Evolutionary conservation across 1,139 yeast species (phyloP).

Genomic region (Scheffersomyces quercinus): DNA sequence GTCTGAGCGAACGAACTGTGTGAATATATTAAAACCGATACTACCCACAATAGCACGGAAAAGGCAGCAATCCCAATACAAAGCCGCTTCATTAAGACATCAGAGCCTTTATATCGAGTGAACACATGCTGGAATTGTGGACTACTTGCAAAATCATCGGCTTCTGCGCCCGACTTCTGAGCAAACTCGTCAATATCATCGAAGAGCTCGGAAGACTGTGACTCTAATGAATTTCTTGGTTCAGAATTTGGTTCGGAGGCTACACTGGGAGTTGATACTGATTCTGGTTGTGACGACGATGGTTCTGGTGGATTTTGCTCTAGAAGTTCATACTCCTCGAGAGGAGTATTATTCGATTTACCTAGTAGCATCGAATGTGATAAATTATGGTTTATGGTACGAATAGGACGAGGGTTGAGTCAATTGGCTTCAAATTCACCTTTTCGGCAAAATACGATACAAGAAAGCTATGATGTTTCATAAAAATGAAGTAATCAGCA

Average conservation of each 20-base stretch:
- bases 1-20: slow-evolving; percentile 22
- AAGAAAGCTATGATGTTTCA: too few relatives aligned
- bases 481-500: too few relatives aligned
- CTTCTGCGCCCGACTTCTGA: slow-evolving; percentile 8
- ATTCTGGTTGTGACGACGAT: not conserved
- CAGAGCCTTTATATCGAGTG: slow-evolving; percentile 18
- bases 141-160: slow-evolving; percentile 26
- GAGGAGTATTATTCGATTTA: not conserved
- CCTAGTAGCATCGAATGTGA: too few relatives aligned
- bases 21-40: slow-evolving; percentile 32
- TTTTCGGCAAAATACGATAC: too few relatives aligned
- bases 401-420: too few relatives aligned
- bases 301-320: slow-evolving; percentile 11
- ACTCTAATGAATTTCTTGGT: slow-evolving; percentile 7
- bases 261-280: not conserved
- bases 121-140: slow-evolving; percentile 26
- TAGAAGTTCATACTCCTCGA: slow-evolving; percentile 27
- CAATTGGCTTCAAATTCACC: too few relatives aligned
- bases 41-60: slow-evolving; percentile 25
- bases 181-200: slow-evolving; percentile 27
- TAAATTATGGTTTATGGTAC: too few relatives aligned
- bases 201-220: slow-evolving; percentile 28
- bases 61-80: slow-evolving; percentile 6
- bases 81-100: slow-evolving; percentile 7
- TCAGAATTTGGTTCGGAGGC: not conserved